These are phyloP conservation scores for Oryza meridionalis DNA, from an alignment of 176 grass and related monocot species.

Conservation along the genomic window DNA sequence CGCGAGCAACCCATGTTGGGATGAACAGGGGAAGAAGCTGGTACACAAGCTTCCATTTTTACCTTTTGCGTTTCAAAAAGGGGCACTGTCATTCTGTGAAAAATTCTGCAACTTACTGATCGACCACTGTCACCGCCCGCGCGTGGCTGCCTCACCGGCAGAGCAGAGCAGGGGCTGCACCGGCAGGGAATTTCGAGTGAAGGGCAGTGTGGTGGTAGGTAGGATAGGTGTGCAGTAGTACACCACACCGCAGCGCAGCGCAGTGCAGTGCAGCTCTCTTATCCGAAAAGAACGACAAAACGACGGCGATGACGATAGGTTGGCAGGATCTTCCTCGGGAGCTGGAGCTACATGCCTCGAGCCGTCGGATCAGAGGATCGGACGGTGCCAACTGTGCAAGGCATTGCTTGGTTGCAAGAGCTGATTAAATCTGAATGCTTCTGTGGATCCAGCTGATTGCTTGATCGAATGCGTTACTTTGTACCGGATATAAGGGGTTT, in stretches of 20 bases:
- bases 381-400: too few relatives aligned
- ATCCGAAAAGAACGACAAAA: too few relatives aligned
- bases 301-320: too few relatives aligned
- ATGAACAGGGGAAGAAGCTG: constrained; percentile 26
- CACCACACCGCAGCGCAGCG: background rate
- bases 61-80: constrained; percentile 47
- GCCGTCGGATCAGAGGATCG: too few relatives aligned
- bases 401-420: too few relatives aligned
- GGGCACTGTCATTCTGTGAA: constrained; percentile 57
- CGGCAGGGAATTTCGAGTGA: constrained; percentile 14
- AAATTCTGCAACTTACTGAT: constrained; percentile 52
- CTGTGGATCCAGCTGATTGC: too few relatives aligned
- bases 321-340: background rate
- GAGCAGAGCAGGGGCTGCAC: background rate
- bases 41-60: constrained; percentile 55
- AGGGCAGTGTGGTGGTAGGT: background rate
- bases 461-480: too few relatives aligned
- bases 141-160: constrained; percentile 4
- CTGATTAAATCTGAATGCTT: too few relatives aligned
- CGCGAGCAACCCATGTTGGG: constrained; percentile 58
- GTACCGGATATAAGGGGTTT: too few relatives aligned
- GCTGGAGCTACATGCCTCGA: background rate
- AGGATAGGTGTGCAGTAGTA: background rate
- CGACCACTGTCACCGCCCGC: background rate
- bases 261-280: background rate